Percentiles rank a stretch among this genome's conserved stretches.
Conservation (phyloP, 495 filamentous ascomycete genomes). For the Cudoniella acicularis region DNA sequence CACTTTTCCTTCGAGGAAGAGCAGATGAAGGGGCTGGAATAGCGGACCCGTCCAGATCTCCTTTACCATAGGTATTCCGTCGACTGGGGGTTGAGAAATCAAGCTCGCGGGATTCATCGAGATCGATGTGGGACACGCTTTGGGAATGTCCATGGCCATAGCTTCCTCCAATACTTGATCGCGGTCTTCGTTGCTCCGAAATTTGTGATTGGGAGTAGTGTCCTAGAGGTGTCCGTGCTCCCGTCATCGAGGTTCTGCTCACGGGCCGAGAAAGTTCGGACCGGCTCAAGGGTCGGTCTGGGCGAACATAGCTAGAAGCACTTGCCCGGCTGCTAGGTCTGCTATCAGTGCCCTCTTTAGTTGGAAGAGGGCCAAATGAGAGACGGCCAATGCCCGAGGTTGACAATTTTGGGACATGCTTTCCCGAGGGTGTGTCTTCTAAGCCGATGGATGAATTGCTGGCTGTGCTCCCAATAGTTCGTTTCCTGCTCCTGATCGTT, state of each 20-base stretch:
- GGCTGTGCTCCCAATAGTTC: slow-evolving; percentile 62
- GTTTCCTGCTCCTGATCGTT: slow-evolving; percentile 70
- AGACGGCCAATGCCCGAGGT: slow-evolving; percentile 50
- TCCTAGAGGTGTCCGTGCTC: slow-evolving; percentile 61
- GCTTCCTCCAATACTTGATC: slow-evolving; percentile 51
- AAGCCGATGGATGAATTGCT: slow-evolving; percentile 31
- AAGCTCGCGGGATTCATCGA: slow-evolving; percentile 40
- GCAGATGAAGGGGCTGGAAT: slow-evolving; percentile 31
- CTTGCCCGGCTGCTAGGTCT: slow-evolving; percentile 62
- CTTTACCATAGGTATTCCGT: slow-evolving; percentile 47
- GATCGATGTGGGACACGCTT: slow-evolving; percentile 37
- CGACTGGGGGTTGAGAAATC: slow-evolving; percentile 43
- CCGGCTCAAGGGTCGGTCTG: slow-evolving; percentile 45
- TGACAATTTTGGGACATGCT: slow-evolving; percentile 46
- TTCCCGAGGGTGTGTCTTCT: slow-evolving; percentile 41
- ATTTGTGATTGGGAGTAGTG: slow-evolving; percentile 35
- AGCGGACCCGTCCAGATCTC: slow-evolving; percentile 43
- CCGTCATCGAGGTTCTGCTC: slow-evolving; percentile 64
- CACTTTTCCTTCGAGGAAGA: slow-evolving; percentile 54
- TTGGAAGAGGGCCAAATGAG: slow-evolving; percentile 49
- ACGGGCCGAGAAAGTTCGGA: slow-evolving; percentile 51
- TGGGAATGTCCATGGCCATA: slow-evolving; percentile 46
- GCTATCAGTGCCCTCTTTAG: slow-evolving; percentile 36
- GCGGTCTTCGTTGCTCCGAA: slow-evolving; percentile 42
- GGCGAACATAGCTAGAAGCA: slow-evolving; percentile 33